Base-by-base conservation (phyloP, 169 alveolate genomes). In the Haemoproteus tartakovskyi region DNA sequence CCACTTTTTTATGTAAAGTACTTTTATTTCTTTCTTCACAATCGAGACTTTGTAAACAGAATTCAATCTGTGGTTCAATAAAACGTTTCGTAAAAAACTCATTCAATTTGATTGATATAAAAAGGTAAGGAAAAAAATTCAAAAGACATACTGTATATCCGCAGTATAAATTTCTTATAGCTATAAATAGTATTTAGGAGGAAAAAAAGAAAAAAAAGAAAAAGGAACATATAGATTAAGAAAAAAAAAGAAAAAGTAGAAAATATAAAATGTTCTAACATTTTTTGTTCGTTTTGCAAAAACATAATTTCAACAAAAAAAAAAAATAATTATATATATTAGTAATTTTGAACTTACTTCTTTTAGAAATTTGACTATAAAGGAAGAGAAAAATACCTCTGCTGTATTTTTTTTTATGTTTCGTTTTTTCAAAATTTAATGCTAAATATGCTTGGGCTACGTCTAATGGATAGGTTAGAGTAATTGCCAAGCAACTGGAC, bases 61-160 rank as follows among this genome's bases (percentile, higher is more conserved):
- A n/a, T 43, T 54, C 41, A 6, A 16, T n/a, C n/a, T n/a, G n/a
- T n/a, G n/a, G n/a, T 38, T 67, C 82, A 22, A 56, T 51, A 41
- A 67, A 67, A 60, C 56, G 30, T 33, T 67, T 54, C 33, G 82
- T 67, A 56, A 67, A 67, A 3, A 67, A 14, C 18, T 67, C 82
- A 54, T 67, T 67, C 61, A 67, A 36, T 29, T 67, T 67, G 16
- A 43, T 67, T 19, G 82, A 26, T 41, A 67, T 67, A 29, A 47
- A 11, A n/a, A 67, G 30, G 43, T 67, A 67, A 9, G 82, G 82
- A 12, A 67, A 54, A 3, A 67, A 67, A 29, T 54, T 67, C 12
- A 67, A 16, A n/a, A 67, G 33, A n/a, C 82, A 67, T 14, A 67
- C 12, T 59, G 74, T 67, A 43, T 52, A 67, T 19, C 82, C 82